Conservation (phyloP, 441 rosid species). For the Theobroma grandiflorum region DNA sequence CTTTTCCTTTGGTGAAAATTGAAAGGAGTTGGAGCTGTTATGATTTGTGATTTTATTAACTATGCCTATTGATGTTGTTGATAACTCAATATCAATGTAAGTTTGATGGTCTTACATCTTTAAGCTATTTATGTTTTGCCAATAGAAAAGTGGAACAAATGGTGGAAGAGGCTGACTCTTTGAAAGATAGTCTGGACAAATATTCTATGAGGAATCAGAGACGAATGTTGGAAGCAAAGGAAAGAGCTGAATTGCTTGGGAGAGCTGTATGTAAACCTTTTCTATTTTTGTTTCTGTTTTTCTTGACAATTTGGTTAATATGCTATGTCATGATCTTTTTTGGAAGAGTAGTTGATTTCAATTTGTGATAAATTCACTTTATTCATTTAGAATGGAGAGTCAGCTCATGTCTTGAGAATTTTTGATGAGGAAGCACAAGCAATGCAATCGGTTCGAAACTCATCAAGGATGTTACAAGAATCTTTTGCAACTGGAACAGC, state of each 20-base stretch:
- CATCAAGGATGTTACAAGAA: slow-evolving; percentile 87
- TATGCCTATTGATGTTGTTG: not conserved
- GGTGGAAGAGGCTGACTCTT: slow-evolving; percentile 84
- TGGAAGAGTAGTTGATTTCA: not conserved
- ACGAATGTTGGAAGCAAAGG: slow-evolving; percentile 79
- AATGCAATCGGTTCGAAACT: slow-evolving; percentile 82
- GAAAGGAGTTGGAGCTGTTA: not conserved
- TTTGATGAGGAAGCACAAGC: slow-evolving; percentile 98
- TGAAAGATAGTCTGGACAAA: slow-evolving; percentile 80
- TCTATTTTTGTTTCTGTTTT: not conserved
- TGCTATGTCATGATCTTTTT: not conserved
- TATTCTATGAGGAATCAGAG: slow-evolving; percentile 72
- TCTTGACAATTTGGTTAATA: not conserved
- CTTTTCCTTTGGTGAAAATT: not conserved
- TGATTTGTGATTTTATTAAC: not conserved
- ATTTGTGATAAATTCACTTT: slow-evolving; percentile 19
- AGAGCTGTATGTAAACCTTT: slow-evolving; percentile 62
- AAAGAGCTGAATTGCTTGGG: slow-evolving; percentile 87
- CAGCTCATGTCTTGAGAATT: slow-evolving; percentile 83
- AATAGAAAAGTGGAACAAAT: slow-evolving; percentile 92
- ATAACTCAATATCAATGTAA: not conserved
- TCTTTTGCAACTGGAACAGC: slow-evolving; percentile 84
- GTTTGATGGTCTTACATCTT: slow-evolving; percentile 7
- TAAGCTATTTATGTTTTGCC: slow-evolving; percentile 2
- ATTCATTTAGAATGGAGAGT: slow-evolving; percentile 71